Evolutionary conservation across 2,329 filamentous ascomycete genomes (phyloP).

Genomic region (Colletotrichum tropicale): DNA sequence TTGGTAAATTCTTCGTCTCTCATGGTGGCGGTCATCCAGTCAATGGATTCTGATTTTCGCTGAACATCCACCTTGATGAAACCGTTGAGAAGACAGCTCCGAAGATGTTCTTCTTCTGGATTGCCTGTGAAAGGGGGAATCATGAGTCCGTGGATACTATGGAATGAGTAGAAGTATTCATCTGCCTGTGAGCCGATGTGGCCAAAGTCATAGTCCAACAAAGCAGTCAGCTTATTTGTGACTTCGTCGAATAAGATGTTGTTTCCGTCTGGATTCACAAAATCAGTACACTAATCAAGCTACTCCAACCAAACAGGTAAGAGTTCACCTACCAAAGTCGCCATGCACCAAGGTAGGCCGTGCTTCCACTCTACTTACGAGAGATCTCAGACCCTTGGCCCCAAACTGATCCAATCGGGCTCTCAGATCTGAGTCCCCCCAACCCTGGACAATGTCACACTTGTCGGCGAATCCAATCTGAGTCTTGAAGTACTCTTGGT

Average conservation of each 20-base stretch:
- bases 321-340: not conserved
- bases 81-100: not conserved
- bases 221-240: not conserved
- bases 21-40: not conserved
- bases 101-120: not conserved
- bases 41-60: not conserved
- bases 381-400: not conserved
- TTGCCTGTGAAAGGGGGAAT: not conserved
- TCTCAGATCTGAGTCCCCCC: not conserved
- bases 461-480: not conserved
- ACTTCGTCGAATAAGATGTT: not conserved
- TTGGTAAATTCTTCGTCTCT: not conserved
- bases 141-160: not conserved
- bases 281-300: not conserved
- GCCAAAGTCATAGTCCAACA: not conserved
- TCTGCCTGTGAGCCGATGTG: not conserved
- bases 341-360: not conserved
- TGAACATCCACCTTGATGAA: rapidly evolving
- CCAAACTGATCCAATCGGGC: not conserved
- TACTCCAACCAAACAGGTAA: not conserved
- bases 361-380: not conserved
- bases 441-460: not conserved
- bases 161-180: not conserved
- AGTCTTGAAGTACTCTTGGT: not conserved
- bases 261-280: not conserved